These are phyloP conservation scores for Talaromyces sp. DNA, from an alignment of 2,329 filamentous ascomycete genomes.

Conservation along the genomic window DNA sequence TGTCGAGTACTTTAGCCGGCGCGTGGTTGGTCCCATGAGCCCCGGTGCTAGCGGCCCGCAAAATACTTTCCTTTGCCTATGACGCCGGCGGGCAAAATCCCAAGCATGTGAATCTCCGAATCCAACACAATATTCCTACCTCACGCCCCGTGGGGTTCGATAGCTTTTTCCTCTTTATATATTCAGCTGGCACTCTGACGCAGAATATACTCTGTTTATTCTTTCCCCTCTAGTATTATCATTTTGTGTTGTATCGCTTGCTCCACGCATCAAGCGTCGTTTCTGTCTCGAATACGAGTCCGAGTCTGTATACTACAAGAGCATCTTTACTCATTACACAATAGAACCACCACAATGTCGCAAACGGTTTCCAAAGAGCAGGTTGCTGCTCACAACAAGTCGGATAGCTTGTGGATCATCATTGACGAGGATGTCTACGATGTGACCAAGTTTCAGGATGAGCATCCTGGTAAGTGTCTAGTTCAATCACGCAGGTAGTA, in stretches of 20 bases:
- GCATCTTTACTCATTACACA: background rate
- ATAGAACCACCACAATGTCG: constrained; percentile 61
- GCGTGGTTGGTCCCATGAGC: background rate
- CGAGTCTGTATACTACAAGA: background rate
- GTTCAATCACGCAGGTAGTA: background rate
- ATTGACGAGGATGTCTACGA: constrained; percentile 97
- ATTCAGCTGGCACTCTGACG: background rate
- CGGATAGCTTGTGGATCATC: constrained; percentile 80
- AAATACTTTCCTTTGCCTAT: background rate
- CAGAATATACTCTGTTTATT: background rate
- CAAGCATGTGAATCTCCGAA: constrained; percentile 19
- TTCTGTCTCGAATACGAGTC: background rate
- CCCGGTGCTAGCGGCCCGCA: background rate
- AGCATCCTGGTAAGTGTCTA: constrained; percentile 59
- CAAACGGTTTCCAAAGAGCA: constrained; percentile 80
- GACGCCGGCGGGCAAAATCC: constrained; percentile 4
- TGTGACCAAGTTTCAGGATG: constrained; percentile 80
- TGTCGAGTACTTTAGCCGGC: background rate
- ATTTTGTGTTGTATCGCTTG: background rate
- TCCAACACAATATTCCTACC: constrained; percentile 2
- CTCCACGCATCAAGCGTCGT: background rate
- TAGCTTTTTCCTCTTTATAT: background rate
- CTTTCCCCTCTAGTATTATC: background rate
- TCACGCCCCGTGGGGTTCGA: constrained; percentile 10
- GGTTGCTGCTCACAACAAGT: constrained; percentile 88